These are phyloP conservation scores for Leccinellum luteum DNA, from an alignment of 768 basidiomycete species.

Conservation along the genomic window DNA sequence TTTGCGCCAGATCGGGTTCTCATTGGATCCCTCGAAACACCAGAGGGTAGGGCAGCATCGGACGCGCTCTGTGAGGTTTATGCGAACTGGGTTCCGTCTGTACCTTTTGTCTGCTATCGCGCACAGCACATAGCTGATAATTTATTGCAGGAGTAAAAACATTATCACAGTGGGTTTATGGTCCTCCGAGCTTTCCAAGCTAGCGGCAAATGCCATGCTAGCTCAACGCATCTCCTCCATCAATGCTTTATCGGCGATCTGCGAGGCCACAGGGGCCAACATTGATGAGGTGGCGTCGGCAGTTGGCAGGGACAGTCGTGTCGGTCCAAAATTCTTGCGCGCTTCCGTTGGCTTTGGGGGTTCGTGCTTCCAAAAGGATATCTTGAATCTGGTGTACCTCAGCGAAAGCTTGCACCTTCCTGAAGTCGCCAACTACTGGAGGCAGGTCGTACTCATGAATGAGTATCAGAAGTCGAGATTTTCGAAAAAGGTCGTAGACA, in stretches of 20 bases:
- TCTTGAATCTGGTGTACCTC: constrained; percentile 97
- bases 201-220: constrained; percentile 99
- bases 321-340: constrained; percentile 94
- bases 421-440: constrained; percentile 97
- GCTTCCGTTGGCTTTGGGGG: constrained; percentile 97
- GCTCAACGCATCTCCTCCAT: constrained; percentile 98
- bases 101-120: constrained; percentile 17
- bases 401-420: constrained; percentile 93
- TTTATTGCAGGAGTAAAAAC: constrained; percentile 51
- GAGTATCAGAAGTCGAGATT: constrained; percentile 98
- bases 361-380: constrained; percentile 99
- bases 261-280: constrained; percentile 98
- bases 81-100: constrained; percentile 94
- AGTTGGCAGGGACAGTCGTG: constrained; percentile 87
- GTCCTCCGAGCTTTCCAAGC: constrained; percentile 98
- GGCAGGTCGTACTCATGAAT: constrained; percentile 96
- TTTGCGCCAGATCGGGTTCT: constrained; percentile 91
- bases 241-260: constrained; percentile 97
- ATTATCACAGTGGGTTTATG: constrained; percentile 96
- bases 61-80: constrained; percentile 77
- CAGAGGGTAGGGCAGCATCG: constrained; percentile 82
- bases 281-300: constrained; percentile 97
- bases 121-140: background rate
- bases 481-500: constrained; percentile 94
- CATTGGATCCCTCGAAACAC: constrained; percentile 91